phyloP scores from a whole-genome alignment of 495 filamentous ascomycete species.

The Penicillium paxilli region DNA sequence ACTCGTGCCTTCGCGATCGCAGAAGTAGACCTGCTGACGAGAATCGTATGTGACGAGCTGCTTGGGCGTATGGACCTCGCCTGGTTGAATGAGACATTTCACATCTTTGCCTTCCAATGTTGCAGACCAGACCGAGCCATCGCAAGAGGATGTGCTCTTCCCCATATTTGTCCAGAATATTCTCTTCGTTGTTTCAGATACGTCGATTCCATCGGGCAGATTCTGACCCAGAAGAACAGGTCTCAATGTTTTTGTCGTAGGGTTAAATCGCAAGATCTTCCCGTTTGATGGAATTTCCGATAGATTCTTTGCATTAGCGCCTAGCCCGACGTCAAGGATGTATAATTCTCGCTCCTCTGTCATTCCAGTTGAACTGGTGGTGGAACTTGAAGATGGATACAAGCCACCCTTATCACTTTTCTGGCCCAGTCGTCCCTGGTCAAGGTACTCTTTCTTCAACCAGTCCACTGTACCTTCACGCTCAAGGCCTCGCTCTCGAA shows the following conservation, averaged over 20 bases:
- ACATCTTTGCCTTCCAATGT: conserved; percentile 45
- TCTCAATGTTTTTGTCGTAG: conserved; percentile 15
- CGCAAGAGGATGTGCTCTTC: conserved; percentile 22
- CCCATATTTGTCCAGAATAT: conserved; percentile 60
- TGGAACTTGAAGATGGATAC: conserved; percentile 22
- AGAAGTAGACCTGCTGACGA: conserved; percentile 45
- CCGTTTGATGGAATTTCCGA: conserved; percentile 23
- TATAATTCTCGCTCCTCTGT: conserved; percentile 19
- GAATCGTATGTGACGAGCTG: conserved; percentile 42
- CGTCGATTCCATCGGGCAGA: conserved; percentile 52
- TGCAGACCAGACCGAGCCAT: conserved; percentile 45
- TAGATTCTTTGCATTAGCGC: conserved; percentile 20
- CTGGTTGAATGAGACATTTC: conserved; percentile 33
- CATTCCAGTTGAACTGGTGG: conserved; percentile 4
- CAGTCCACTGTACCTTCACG: conserved; percentile 29
- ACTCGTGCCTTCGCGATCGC: conserved; percentile 54
- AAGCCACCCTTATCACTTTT: conserved; percentile 36
- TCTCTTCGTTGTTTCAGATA: conserved; percentile 26
- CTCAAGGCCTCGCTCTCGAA: conserved; percentile 29
- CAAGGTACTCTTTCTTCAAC: conserved; percentile 31
- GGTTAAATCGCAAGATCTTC: conserved; percentile 16
- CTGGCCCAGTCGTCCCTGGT: conserved; percentile 28
- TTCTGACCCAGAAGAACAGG: conserved; percentile 27
- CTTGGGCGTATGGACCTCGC: conserved; percentile 52
- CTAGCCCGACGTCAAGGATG: conserved; percentile 31